Percentiles rank a stretch among this genome's conserved stretches.
Conservation (phyloP, 441 rosid genomes). For the Populus hybrid region DNA sequence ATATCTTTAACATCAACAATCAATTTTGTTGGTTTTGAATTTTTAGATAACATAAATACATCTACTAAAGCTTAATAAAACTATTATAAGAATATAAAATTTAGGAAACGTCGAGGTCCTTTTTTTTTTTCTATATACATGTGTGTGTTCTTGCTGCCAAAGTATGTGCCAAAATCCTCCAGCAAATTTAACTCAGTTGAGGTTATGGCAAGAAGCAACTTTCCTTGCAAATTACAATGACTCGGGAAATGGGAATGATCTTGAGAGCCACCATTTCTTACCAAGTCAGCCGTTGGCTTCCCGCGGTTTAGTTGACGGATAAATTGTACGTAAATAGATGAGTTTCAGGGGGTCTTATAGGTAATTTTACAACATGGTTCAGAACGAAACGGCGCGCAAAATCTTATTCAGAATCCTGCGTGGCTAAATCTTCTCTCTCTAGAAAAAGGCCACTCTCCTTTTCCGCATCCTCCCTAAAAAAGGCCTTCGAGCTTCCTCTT, state of each 20-base stretch:
- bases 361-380: not conserved
- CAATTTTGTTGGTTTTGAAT: no score
- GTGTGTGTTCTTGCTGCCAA: not conserved
- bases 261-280: no score
- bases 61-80: no score
- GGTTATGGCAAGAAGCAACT: not conserved
- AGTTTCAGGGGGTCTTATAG: not conserved
- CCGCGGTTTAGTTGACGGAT: not conserved
- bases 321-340: not conserved
- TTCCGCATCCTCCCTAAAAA: not conserved
- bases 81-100: not conserved
- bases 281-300: not conserved
- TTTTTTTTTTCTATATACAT: no score
- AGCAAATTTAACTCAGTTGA: not conserved
- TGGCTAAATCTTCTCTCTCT: conserved; percentile 19
- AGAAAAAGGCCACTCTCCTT: not conserved
- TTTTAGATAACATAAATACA: no score
- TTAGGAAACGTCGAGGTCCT: not conserved
- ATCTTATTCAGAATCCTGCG: not conserved
- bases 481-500: conserved; percentile 9
- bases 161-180: not conserved
- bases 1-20: no score
- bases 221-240: not conserved
- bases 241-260: not conserved
- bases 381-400: not conserved